These are phyloP conservation scores for Vaccinium corymbosum DNA, from an alignment of 148 eudicot genomes.

Conservation along the genomic window DNA sequence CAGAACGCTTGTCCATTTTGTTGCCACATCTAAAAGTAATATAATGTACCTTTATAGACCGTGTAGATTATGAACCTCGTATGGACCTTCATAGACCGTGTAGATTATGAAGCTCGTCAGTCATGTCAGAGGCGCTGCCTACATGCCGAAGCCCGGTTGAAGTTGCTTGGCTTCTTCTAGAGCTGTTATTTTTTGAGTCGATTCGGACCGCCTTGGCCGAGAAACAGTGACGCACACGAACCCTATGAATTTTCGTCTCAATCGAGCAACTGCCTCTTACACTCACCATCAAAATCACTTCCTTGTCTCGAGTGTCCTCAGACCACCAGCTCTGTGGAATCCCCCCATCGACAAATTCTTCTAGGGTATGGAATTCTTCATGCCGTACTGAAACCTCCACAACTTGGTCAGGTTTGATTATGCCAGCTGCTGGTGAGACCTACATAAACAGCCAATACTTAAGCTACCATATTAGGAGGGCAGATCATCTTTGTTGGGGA, in stretches of 20 bases:
- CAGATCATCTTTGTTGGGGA: background rate
- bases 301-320: conserved; percentile 79
- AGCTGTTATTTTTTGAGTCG: conserved; percentile 46
- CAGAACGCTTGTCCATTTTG: background rate
- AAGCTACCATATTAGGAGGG: background rate
- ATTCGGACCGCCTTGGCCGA: conserved; percentile 42
- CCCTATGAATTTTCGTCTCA: conserved; percentile 41
- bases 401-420: conserved; percentile 60
- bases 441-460: conserved; percentile 19
- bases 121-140: conserved; percentile 30
- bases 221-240: conserved; percentile 57
- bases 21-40: background rate
- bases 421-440: conserved; percentile 82
- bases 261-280: conserved; percentile 44
- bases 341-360: conserved; percentile 63
- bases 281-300: conserved; percentile 48
- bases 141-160: conserved; percentile 32
- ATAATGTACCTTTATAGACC: background rate
- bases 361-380: conserved; percentile 55
- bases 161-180: conserved; percentile 36
- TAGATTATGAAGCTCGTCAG: conserved; percentile 23
- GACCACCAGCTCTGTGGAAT: conserved; percentile 77
- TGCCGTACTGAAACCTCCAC: conserved; percentile 64
- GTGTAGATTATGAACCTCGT: too few species aligned
- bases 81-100: conserved; percentile 14